These are phyloP conservation scores for Lachnellula occidentalis DNA, from an alignment of 2,329 filamentous ascomycete genomes.

Conservation along the genomic window DNA sequence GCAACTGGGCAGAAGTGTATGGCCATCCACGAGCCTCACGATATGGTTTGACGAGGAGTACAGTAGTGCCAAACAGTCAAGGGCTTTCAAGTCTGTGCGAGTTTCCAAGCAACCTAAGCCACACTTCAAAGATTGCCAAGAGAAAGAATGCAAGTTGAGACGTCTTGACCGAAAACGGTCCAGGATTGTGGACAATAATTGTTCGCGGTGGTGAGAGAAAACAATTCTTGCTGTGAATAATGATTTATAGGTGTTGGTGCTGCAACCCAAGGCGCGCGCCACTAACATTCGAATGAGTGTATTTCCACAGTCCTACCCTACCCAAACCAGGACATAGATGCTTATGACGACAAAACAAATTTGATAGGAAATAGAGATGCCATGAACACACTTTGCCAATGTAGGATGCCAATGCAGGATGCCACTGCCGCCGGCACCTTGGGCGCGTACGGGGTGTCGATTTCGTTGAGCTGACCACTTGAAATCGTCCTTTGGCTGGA, in stretches of 20 bases:
- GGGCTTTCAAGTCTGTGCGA: slow-evolving; percentile 8
- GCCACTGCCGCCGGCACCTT: too few species aligned
- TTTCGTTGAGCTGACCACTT: too few species aligned
- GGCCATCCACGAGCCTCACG: slow-evolving; percentile 1
- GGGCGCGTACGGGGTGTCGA: too few species aligned
- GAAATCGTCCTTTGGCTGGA: not conserved
- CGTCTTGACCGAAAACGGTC: not conserved
- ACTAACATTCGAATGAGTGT: not conserved
- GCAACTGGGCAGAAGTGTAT: slow-evolving; percentile 1
- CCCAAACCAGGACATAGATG: not conserved
- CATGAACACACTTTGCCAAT: not conserved
- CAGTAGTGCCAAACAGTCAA: slow-evolving; percentile 10
- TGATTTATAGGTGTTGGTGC: not conserved
- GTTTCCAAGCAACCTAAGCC: slow-evolving; percentile 9
- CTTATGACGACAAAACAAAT: not conserved
- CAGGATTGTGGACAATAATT: not conserved
- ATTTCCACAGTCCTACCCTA: not conserved
- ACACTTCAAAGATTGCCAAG: not conserved
- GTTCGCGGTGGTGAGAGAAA: not conserved
- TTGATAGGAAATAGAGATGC: not conserved
- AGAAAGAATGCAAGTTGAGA: slow-evolving; percentile 4
- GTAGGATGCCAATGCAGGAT: too few species aligned
- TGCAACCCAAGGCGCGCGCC: not conserved
- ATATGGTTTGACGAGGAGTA: not conserved
- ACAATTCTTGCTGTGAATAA: not conserved